Base-by-base conservation (phyloP, 345 rosid genomes). In the Rubroshorea leprosula region DNA sequence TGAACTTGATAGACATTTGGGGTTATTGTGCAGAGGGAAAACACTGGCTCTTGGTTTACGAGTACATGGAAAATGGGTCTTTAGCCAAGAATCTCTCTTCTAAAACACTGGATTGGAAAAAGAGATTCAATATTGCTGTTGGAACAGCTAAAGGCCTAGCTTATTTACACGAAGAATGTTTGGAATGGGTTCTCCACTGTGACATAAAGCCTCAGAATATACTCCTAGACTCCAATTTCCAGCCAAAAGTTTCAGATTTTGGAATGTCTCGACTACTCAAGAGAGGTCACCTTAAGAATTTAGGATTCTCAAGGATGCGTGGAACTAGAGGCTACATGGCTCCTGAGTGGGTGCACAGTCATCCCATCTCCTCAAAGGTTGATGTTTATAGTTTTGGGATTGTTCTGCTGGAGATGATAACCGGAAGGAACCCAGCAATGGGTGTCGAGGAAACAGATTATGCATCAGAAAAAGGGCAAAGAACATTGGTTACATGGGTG, bases 351-450 rank as follows among this genome's bases (percentile, higher is more conserved):
- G 55, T 62, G 6, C 65, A 45, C 41, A 60, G 65, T 21, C 46
- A 13, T 2, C 63, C 70, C 10, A 61, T 74, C 44, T 72, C 82
- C 6, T 63, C 73, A n/a, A 78, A 78, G 54, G 79, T 67, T 0
- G 82, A 74, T 27, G 63, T 78, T 17, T 74, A 78, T 2, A 74
- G 77, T 58, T 78, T 61, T 29, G 82, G 70, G 8, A 60, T 74
- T 5, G 82, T 74, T 10, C 16, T 78, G 10, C 26, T 78, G 54
- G 74, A 74, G 61, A 57, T 74, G 64, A 52, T 73, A 23, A 67
- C 73, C 0, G 70, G 72, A 17, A 25, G 16, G 16, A 51, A 23
- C 4, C 75, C 57, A 0, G 6, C 54, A 0, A 54, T 18, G 31
- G 61, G 24, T 15, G 8, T 23, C 1, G 21, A 6, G 1, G 19